Percentiles rank a stretch among this genome's conserved stretches.
phyloP scores from a whole-genome alignment of 441 rosid species.

The Pelargonium citronellum region DNA sequence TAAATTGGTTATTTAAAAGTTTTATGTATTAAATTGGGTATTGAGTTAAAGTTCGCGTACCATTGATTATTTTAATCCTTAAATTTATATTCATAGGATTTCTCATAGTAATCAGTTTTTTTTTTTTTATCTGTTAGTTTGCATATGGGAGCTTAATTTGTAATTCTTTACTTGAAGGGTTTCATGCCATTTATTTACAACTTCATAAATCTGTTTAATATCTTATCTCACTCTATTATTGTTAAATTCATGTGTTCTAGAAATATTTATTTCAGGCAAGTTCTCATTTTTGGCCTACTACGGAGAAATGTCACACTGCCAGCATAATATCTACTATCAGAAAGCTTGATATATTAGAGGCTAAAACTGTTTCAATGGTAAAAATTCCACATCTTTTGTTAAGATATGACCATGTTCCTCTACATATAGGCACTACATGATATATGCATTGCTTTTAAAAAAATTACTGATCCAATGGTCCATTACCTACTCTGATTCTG shows the following conservation, averaged over 20 bases:
- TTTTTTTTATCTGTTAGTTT: neutral
- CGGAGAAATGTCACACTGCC: constrained; percentile 37
- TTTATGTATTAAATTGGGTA: too few relatives aligned
- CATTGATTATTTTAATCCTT: neutral
- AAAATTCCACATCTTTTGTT: constrained; percentile 14
- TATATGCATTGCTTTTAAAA: neutral
- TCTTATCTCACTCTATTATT: neutral
- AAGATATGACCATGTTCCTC: neutral
- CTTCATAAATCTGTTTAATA: neutral
- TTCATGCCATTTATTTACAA: neutral
- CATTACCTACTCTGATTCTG: neutral
- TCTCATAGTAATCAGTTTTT: neutral
- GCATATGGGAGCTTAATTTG: neutral
- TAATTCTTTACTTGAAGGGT: neutral
- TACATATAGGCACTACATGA: neutral
- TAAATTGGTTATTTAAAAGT: too few relatives aligned
- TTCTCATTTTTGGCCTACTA: constrained; percentile 38
- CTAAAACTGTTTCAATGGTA: constrained; percentile 49
- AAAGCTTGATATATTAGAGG: constrained; percentile 40
- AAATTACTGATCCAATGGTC: too few relatives aligned
- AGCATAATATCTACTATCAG: constrained; percentile 43
- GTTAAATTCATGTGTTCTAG: neutral
- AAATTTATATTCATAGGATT: neutral
- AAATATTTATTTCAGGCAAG: constrained; percentile 37
- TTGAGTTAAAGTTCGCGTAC: too few relatives aligned